Evolutionary conservation across 331 rosid genomes (phyloP).

Genomic region (Malus hybrid): DNA sequence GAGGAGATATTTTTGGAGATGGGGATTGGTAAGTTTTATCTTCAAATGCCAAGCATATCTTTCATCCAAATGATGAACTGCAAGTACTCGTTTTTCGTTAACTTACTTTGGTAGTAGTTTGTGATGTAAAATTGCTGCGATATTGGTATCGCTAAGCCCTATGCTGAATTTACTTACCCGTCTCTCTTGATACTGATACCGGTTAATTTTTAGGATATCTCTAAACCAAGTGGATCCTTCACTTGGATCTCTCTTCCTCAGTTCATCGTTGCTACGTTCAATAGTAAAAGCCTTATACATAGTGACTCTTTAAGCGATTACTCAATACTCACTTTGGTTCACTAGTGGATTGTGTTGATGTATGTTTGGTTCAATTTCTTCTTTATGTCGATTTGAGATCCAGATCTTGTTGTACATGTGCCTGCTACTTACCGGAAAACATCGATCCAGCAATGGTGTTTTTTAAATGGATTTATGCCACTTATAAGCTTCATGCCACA

Average conservation of each 20-base stretch:
- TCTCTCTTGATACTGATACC: not conserved
- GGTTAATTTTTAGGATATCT: not conserved
- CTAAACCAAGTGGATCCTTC: not conserved
- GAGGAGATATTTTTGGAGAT: constrained; percentile 77
- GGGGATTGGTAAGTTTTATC: constrained; percentile 58
- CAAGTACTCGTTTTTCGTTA: not conserved
- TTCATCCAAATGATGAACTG: not conserved
- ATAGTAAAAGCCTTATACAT: not conserved
- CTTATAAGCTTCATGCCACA: not conserved
- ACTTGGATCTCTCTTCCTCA: not conserved
- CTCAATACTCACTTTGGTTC: not conserved
- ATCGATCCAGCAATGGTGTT: not conserved
- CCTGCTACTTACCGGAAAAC: not conserved
- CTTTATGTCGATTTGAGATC: not conserved
- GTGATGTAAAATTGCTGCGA: too few relatives aligned
- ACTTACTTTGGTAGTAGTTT: not conserved
- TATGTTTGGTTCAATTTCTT: not conserved
- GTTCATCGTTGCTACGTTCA: not conserved
- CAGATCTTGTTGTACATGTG: not conserved
- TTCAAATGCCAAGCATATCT: not conserved
- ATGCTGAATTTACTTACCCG: not conserved
- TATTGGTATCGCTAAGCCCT: too few relatives aligned
- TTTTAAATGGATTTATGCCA: not conserved
- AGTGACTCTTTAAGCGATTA: not conserved
- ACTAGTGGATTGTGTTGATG: not conserved